phyloP scores from a whole-genome alignment of 345 rosid genomes.

The Eucalyptus sideroxylon region DNA sequence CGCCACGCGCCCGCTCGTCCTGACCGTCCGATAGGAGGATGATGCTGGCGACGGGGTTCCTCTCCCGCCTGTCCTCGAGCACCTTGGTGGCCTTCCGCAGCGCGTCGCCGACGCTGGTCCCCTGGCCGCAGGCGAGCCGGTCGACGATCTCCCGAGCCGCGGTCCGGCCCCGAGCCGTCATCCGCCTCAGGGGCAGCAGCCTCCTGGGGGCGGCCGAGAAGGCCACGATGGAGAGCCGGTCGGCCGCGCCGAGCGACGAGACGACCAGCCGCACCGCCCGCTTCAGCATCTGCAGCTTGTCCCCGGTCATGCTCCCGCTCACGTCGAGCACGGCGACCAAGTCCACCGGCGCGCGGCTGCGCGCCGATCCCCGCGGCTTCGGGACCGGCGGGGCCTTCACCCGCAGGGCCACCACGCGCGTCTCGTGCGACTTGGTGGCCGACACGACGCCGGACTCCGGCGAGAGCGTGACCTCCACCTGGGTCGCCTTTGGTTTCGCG shows the following conservation, averaged over 20 bases:
- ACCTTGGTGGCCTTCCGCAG: conserved; percentile 71
- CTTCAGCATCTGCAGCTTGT: conserved; percentile 55
- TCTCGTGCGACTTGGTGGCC: conserved; percentile 45
- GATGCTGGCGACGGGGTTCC: conserved; percentile 64
- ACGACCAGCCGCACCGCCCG: conserved; percentile 59
- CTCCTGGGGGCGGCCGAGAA: conserved; percentile 47
- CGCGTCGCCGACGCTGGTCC: conserved; percentile 44
- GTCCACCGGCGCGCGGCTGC: conserved; percentile 56
- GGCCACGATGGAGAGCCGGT: conserved; percentile 65
- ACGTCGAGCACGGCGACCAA: conserved; percentile 64
- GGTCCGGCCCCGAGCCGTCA: conserved; percentile 69
- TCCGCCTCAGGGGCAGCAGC: conserved; percentile 50
- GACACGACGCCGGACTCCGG: conserved; percentile 67
- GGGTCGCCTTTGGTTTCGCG: conserved; percentile 9
- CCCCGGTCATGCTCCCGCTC: conserved; percentile 42
- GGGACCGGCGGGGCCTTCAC: conserved; percentile 54
- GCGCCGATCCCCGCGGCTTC: conserved; percentile 11
- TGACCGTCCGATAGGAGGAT: conserved; percentile 61
- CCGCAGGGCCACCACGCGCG: conserved; percentile 43
- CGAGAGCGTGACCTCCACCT: conserved; percentile 35
- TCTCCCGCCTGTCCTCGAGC: conserved; percentile 73
- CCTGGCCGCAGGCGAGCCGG: conserved; percentile 47
- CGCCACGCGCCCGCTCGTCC: conserved; percentile 7
- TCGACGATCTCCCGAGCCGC: conserved; percentile 47
- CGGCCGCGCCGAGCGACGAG: conserved; percentile 52